Evolutionary conservation across 345 rosid species (phyloP).

Genomic region (Heritiera littoralis): DNA sequence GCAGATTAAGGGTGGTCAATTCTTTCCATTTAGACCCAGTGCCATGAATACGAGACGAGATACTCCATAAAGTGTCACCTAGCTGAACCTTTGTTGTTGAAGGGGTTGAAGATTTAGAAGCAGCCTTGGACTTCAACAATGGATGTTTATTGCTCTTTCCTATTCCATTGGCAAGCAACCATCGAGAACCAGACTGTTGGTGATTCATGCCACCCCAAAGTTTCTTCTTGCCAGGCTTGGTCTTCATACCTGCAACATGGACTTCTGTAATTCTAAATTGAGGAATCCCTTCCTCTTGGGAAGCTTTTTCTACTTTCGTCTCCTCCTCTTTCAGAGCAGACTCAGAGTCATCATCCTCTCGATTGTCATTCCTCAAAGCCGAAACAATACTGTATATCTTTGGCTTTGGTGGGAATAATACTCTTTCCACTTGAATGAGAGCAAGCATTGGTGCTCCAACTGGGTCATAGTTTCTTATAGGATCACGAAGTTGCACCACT

Average conservation of each 20-base stretch:
- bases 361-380: constrained; percentile 45
- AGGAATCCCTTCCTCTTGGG: constrained; percentile 57
- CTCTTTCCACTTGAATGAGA: constrained; percentile 92
- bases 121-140: constrained; percentile 52
- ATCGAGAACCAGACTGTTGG: constrained; percentile 91
- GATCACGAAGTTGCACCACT: constrained; percentile 89
- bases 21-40: constrained; percentile 69
- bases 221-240: constrained; percentile 65
- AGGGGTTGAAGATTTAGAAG: constrained; percentile 38
- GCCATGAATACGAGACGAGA: constrained; percentile 60
- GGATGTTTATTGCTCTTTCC: constrained; percentile 76
- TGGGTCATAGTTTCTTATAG: constrained; percentile 76
- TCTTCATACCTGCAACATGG: constrained; percentile 77
- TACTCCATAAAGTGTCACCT: constrained; percentile 83
- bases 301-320: constrained; percentile 43
- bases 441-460: constrained; percentile 97
- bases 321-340: constrained; percentile 28
- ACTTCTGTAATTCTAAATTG: constrained; percentile 76
- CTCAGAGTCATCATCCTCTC: constrained; percentile 51
- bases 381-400: constrained; percentile 70
- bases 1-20: constrained; percentile 47
- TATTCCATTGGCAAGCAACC: constrained; percentile 94
- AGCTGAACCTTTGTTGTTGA: constrained; percentile 51
- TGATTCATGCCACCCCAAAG: constrained; percentile 66
- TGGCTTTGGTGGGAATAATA: constrained; percentile 89